Conservation (phyloP, 2,329 filamentous ascomycete genomes). For the Purpureocillium takamizusanense region DNA sequence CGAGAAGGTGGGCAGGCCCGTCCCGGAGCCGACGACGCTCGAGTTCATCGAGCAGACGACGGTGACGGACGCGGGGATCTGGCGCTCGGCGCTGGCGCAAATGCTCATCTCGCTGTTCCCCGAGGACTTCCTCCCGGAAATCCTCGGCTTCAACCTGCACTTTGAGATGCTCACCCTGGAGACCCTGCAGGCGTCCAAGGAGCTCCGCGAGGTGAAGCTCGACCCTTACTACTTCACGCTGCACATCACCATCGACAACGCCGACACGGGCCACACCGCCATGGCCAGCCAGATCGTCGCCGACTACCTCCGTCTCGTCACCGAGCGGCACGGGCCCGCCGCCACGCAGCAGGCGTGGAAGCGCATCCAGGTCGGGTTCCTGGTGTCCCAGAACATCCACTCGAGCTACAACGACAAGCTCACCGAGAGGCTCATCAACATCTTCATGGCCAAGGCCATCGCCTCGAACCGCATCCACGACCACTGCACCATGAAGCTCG, state of each 20-base stretch:
- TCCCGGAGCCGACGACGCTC: slow-evolving; percentile 3
- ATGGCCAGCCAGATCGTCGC: slow-evolving; percentile 31
- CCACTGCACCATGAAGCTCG: slow-evolving; percentile 4
- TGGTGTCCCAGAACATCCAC: slow-evolving; percentile 6
- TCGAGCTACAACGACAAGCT: neutral
- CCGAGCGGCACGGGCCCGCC: slow-evolving; percentile 5
- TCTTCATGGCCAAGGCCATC: slow-evolving; percentile 5
- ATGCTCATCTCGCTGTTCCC: slow-evolving; percentile 36
- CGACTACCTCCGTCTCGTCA: slow-evolving; percentile 26
- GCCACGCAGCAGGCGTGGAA: slow-evolving; percentile 6
- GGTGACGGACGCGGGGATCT: slow-evolving; percentile 11
- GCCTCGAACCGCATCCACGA: slow-evolving; percentile 5
- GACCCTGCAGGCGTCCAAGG: slow-evolving; percentile 17
- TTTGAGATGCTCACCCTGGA: slow-evolving; percentile 31
- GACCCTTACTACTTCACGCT: slow-evolving; percentile 39
- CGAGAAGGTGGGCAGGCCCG: neutral
- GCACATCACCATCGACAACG: slow-evolving; percentile 41
- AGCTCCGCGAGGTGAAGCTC: slow-evolving; percentile 32
- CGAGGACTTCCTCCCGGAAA: slow-evolving; percentile 38
- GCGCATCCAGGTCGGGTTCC: slow-evolving; percentile 6
- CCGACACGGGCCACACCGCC: slow-evolving; percentile 35
- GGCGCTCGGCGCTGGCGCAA: slow-evolving; percentile 35
- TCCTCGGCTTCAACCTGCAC: slow-evolving; percentile 40
- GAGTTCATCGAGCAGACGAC: slow-evolving; percentile 7
- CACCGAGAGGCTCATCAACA: neutral